Conservation (phyloP, 2,329 filamentous ascomycete genomes). For the Neoascochyta sp. region DNA sequence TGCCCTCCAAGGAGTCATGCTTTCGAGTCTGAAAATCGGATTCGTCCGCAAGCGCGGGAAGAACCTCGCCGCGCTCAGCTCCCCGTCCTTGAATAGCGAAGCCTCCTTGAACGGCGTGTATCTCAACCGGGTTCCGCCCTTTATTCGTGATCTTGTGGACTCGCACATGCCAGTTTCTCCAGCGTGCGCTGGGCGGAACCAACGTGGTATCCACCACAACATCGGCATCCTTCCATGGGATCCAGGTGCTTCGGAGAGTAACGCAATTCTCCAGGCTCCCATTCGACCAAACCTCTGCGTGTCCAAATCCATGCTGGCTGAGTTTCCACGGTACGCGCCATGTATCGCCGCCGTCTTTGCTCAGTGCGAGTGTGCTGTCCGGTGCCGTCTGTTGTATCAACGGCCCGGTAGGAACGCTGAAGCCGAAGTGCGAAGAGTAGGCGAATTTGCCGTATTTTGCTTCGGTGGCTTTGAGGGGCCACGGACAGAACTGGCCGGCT, state of each 20-base stretch:
- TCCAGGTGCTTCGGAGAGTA: conserved; percentile 22
- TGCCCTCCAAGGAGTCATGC: conserved; percentile 15
- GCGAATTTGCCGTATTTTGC: conserved; percentile 36
- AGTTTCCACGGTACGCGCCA: conserved; percentile 41
- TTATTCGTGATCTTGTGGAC: conserved; percentile 17
- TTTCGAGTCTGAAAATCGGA: background rate
- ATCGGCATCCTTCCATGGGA: conserved; percentile 28
- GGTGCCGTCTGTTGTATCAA: conserved; percentile 42
- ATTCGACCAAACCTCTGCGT: conserved; percentile 3
- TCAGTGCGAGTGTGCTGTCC: conserved; percentile 40
- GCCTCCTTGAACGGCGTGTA: conserved; percentile 22
- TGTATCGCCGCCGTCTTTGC: conserved; percentile 39
- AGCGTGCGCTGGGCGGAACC: conserved; percentile 20
- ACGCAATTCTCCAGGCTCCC: too few species aligned
- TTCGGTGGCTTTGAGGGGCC: conserved; percentile 37
- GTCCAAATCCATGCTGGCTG: conserved; percentile 3
- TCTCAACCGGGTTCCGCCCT: background rate
- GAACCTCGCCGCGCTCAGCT: conserved; percentile 13
- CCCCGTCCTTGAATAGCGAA: conserved; percentile 32
- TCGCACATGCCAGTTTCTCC: conserved; percentile 32
- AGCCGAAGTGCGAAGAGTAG: conserved; percentile 37
- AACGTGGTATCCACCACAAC: conserved; percentile 22
- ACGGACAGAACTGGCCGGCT: conserved; percentile 33
- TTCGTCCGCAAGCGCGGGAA: conserved; percentile 6
- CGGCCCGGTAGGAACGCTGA: conserved; percentile 40